phyloP scores from a whole-genome alignment of 768 basidiomycete species.

The Podaxis mareebaensis region DNA sequence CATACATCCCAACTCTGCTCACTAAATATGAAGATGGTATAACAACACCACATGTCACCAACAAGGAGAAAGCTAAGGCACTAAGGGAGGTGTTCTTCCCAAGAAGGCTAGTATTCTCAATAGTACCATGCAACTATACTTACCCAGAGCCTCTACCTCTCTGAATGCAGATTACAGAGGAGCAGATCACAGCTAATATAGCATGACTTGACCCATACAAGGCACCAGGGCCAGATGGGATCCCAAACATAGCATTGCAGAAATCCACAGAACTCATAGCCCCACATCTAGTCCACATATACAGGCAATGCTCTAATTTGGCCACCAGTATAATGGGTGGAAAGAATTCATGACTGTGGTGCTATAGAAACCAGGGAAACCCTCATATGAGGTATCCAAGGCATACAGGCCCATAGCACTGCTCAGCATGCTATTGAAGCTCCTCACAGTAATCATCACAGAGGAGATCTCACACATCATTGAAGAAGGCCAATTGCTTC shows the following conservation, averaged over 20 bases:
- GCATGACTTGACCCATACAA: slow-evolving; percentile 32
- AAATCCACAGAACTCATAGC: slow-evolving; percentile 13
- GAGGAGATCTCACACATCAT: slow-evolving; percentile 24
- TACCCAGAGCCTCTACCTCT: slow-evolving; percentile 28
- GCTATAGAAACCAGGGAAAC: slow-evolving; percentile 34
- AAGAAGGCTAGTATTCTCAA: not conserved
- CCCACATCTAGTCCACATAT: slow-evolving; percentile 20
- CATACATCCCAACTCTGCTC: slow-evolving; percentile 16
- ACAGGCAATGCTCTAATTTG: slow-evolving; percentile 13
- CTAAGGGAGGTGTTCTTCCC: slow-evolving; percentile 32
- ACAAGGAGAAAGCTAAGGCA: slow-evolving; percentile 22
- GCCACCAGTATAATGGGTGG: slow-evolving; percentile 16
- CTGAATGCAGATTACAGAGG: slow-evolving; percentile 22
- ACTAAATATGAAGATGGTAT: too few relatives aligned
- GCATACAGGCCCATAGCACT: slow-evolving; percentile 35
- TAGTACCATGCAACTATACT: slow-evolving; percentile 14
- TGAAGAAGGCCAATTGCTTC: slow-evolving; percentile 30
- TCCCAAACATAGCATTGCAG: slow-evolving; percentile 26
- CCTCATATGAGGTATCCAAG: slow-evolving; percentile 31
- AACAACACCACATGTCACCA: too few relatives aligned
- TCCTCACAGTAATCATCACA: slow-evolving; percentile 24
- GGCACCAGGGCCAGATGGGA: slow-evolving; percentile 26
- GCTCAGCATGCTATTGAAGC: slow-evolving; percentile 31
- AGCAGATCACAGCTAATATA: slow-evolving; percentile 28
- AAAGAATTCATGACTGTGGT: slow-evolving; percentile 26